These are phyloP conservation scores for Thermomucor indicae-seudaticae DNA, from an alignment of 371 early-diverging fungal species.

Conservation along the genomic window DNA sequence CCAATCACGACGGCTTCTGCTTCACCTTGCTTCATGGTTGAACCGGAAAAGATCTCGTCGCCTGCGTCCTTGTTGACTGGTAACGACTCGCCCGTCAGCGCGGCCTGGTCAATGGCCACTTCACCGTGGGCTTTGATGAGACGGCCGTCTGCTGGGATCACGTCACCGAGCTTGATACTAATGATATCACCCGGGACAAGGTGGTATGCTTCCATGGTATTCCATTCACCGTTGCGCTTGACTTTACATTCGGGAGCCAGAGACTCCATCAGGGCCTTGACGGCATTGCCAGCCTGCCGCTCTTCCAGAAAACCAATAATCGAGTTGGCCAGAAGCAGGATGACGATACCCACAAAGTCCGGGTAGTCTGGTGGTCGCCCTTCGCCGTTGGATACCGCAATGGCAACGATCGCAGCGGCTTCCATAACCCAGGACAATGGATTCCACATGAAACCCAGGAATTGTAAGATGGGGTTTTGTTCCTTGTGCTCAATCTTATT, in stretches of 20 bases:
- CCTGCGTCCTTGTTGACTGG: constrained; percentile 67
- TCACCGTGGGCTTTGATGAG: constrained; percentile 45
- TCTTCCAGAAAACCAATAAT: constrained; percentile 85
- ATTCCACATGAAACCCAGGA: constrained; percentile 84
- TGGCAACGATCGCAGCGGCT: constrained; percentile 69
- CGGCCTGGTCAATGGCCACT: constrained; percentile 70
- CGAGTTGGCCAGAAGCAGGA: constrained; percentile 78
- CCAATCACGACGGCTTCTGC: constrained; percentile 82
- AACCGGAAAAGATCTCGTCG: constrained; percentile 70
- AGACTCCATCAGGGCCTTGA: constrained; percentile 72
- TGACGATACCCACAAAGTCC: constrained; percentile 79
- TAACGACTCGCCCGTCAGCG: constrained; percentile 81
- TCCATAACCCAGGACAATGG: constrained; percentile 80
- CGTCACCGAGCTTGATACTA: constrained; percentile 71
- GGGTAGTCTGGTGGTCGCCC: constrained; percentile 69
- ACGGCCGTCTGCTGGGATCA: constrained; percentile 74
- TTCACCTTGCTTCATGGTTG: constrained; percentile 91
- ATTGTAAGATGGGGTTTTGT: constrained; percentile 76
- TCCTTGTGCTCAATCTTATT: constrained; percentile 74
- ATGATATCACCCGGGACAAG: constrained; percentile 78
- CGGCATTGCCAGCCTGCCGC: constrained; percentile 72
- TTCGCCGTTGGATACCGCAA: constrained; percentile 65
- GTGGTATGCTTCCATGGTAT: constrained; percentile 45
- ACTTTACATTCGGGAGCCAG: constrained; percentile 73
- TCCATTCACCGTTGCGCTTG: constrained; percentile 53